A percentile compares a stretch with the other conserved stretches of the same genome.
Evolutionary conservation across 2,329 filamentous ascomycete genomes (phyloP).

Genomic region (Apiospora saccharicola): DNA sequence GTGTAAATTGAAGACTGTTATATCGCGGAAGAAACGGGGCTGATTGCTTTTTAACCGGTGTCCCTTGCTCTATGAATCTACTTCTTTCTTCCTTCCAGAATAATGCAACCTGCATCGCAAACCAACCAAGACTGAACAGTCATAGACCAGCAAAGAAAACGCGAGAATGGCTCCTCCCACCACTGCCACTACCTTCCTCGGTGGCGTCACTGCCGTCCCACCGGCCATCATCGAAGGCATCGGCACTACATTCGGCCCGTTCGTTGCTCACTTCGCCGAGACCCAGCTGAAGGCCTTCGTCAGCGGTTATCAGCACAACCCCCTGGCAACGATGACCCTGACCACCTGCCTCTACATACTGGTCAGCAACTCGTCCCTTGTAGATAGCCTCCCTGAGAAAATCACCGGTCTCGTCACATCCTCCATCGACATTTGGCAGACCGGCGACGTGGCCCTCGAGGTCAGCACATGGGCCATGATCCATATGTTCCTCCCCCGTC

Average conservation of each 20-base stretch:
- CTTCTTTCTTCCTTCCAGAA: no score
- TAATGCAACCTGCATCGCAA: no score
- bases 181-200: background rate
- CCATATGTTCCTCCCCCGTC: background rate
- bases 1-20: no score
- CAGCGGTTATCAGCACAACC: background rate
- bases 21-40: no score
- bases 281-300: background rate
- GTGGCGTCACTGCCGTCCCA: background rate
- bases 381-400: background rate
- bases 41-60: no score
- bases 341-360: background rate
- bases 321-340: background rate
- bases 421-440: background rate
- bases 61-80: no score
- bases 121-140: background rate
- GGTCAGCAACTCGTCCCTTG: background rate
- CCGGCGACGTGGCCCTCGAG: background rate
- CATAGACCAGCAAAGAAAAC: background rate
- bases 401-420: background rate
- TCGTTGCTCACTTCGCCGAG: background rate
- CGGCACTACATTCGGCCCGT: background rate
- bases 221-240: background rate
- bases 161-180: background rate
- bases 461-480: background rate